These are phyloP conservation scores for Penicillium salamii DNA, from an alignment of 495 filamentous ascomycete species.

Conservation along the genomic window DNA sequence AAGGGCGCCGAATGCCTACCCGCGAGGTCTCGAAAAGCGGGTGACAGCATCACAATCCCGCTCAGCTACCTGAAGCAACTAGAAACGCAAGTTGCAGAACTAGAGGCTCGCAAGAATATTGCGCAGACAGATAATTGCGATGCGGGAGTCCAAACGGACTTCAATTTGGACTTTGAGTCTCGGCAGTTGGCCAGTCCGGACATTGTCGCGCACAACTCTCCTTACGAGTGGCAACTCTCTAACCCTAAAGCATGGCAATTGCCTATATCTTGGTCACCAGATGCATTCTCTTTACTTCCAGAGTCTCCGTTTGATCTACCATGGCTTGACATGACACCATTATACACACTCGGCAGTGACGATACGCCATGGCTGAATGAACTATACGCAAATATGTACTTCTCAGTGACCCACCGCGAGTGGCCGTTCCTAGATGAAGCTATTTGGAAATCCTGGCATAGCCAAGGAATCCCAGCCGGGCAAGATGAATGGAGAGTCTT, in stretches of 20 bases:
- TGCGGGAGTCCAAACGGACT: constrained; percentile 29
- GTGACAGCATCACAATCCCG: constrained; percentile 32
- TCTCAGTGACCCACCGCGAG: constrained; percentile 30
- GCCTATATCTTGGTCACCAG: constrained; percentile 7
- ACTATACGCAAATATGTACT: constrained; percentile 32
- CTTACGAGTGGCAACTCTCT: too few relatives aligned
- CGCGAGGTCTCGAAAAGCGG: constrained; percentile 23
- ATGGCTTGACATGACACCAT: constrained; percentile 10
- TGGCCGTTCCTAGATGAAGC: constrained; percentile 31
- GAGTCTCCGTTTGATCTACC: constrained; percentile 17
- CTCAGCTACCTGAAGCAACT: constrained; percentile 30
- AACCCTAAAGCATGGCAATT: not conserved
- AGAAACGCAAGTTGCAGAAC: constrained; percentile 23
- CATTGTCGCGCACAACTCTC: too few relatives aligned
- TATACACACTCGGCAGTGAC: constrained; percentile 11
- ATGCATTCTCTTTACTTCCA: constrained; percentile 6
- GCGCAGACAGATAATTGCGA: constrained; percentile 13
- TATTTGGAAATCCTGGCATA: constrained; percentile 26
- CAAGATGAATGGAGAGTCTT: constrained; percentile 29
- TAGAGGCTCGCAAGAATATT: constrained; percentile 7
- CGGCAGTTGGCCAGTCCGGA: not conserved
- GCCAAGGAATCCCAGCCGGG: constrained; percentile 10
- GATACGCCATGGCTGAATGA: constrained; percentile 23
- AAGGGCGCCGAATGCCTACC: constrained; percentile 34
- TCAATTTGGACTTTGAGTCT: not conserved